Conservation (phyloP, 345 rosid species). For the Salix viminalis region DNA sequence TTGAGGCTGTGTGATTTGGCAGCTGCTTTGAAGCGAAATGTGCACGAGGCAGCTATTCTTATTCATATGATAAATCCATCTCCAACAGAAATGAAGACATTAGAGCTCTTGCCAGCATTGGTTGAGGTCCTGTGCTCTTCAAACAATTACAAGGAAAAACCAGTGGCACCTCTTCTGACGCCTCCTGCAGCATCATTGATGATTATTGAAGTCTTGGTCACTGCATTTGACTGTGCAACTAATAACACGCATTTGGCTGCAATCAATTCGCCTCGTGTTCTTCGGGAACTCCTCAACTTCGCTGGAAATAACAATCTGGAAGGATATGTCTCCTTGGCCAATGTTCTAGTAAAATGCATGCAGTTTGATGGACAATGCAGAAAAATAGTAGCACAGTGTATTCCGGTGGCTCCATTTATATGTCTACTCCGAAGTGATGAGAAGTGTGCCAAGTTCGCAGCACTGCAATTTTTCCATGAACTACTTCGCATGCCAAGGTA, state of each 20-base stretch:
- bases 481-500: slow-evolving; percentile 76
- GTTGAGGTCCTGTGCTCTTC: slow-evolving; percentile 65
- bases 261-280: slow-evolving; percentile 64
- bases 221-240: slow-evolving; percentile 73
- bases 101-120: slow-evolving; percentile 76
- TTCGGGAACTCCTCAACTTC: slow-evolving; percentile 56
- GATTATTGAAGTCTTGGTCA: slow-evolving; percentile 79
- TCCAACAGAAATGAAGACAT: slow-evolving; percentile 69
- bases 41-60: slow-evolving; percentile 76
- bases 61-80: slow-evolving; percentile 77
- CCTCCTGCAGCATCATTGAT: slow-evolving; percentile 83
- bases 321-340: slow-evolving; percentile 61
- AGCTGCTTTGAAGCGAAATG: slow-evolving; percentile 62
- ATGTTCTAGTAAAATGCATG: slow-evolving; percentile 75
- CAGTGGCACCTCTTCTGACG: slow-evolving; percentile 41
- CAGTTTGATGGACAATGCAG: slow-evolving; percentile 80
- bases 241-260: slow-evolving; percentile 65
- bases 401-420: slow-evolving; percentile 60
- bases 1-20: slow-evolving; percentile 58
- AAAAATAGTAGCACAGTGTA: slow-evolving; percentile 43
- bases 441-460: slow-evolving; percentile 43
- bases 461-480: slow-evolving; percentile 77
- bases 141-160: slow-evolving; percentile 29
- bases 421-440: slow-evolving; percentile 50
- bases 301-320: slow-evolving; percentile 45